Conservation (phyloP, 2,329 filamentous ascomycete species). For the Celoporthe dispersa region DNA sequence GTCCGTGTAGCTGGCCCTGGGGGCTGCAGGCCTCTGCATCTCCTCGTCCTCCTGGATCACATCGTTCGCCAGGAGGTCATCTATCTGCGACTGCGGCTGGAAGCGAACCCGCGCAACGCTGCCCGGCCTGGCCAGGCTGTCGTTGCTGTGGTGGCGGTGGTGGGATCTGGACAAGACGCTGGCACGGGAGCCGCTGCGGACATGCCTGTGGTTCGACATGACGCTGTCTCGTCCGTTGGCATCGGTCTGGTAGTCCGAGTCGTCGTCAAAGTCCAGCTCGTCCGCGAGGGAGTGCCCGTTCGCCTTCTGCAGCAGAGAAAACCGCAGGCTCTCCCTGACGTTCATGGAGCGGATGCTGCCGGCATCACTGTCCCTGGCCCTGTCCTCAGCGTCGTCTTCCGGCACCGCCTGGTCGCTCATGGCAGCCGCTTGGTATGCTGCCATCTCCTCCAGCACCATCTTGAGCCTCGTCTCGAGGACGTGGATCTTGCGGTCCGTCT, state of each 20-base stretch:
- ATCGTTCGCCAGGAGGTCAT: conserved; percentile 52
- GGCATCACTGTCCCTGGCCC: conserved; percentile 68
- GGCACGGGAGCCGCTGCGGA: conserved; percentile 61
- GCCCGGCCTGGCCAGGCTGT: conserved; percentile 59
- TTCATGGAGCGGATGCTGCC: conserved; percentile 77
- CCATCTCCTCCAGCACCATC: conserved; percentile 82
- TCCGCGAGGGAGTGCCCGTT: conserved; percentile 83
- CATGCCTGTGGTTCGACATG: conserved; percentile 56
- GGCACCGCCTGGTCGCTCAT: conserved; percentile 40
- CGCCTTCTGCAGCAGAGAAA: conserved; percentile 69
- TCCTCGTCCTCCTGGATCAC: conserved; percentile 56
- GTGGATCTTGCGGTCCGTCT: conserved; percentile 82
- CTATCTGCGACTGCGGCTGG: conserved; percentile 51
- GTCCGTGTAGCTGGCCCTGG: conserved; percentile 68
- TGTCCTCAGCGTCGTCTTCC: conserved; percentile 59
- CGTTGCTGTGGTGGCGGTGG: conserved; percentile 60
- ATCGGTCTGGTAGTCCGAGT: conserved; percentile 73
- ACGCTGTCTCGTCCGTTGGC: conserved; percentile 70
- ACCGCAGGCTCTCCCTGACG: conserved; percentile 72
- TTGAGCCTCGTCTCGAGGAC: conserved; percentile 88
- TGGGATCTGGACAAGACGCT: conserved; percentile 57
- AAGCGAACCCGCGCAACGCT: conserved; percentile 59
- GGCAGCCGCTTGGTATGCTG: conserved; percentile 63
- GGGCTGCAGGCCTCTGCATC: conserved; percentile 36
- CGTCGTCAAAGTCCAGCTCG: conserved; percentile 85